Percentiles rank a stretch among this genome's conserved stretches.
phyloP scores from a whole-genome alignment of 345 rosid species.

The Euphorbia tirucalli region DNA sequence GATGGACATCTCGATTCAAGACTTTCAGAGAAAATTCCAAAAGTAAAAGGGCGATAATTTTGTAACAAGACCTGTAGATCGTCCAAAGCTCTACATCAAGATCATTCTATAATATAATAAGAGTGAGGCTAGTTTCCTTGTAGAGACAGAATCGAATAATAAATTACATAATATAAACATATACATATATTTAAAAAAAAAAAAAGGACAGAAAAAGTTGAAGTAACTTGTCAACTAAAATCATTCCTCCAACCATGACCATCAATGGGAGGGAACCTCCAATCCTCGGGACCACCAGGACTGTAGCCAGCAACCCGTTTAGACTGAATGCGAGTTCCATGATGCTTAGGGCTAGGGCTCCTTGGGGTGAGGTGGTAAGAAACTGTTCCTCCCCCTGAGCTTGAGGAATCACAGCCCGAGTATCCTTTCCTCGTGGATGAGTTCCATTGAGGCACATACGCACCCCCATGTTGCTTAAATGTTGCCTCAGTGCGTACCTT shows the following conservation, averaged over 20 bases:
- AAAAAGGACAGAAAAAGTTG: background rate
- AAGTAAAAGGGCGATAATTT: too few species aligned
- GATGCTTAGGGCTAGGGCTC: constrained; percentile 59
- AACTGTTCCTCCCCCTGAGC: constrained; percentile 53
- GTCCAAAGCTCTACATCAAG: too few species aligned
- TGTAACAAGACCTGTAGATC: too few species aligned
- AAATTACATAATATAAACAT: background rate
- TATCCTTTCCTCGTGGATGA: constrained; percentile 61
- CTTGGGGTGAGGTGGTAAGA: constrained; percentile 38
- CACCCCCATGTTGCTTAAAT: constrained; percentile 40
- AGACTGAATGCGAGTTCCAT: constrained; percentile 22
- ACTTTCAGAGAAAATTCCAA: too few species aligned
- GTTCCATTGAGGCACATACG: constrained; percentile 63
- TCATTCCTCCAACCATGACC: constrained; percentile 56
- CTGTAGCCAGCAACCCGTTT: constrained; percentile 32
- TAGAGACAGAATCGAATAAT: background rate
- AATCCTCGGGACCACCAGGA: constrained; percentile 48
- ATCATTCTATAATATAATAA: too few species aligned
- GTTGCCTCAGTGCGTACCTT: constrained; percentile 55
- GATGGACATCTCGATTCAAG: too few species aligned
- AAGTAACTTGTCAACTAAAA: constrained; percentile 20
- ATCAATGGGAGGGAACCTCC: constrained; percentile 38
- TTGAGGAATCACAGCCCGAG: constrained; percentile 60
- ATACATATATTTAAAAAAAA: too few species aligned
- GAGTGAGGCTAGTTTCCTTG: too few species aligned